Evolutionary conservation across 2,329 filamentous ascomycete genomes (phyloP).

Genomic region (Zasmidium citrigriseum): DNA sequence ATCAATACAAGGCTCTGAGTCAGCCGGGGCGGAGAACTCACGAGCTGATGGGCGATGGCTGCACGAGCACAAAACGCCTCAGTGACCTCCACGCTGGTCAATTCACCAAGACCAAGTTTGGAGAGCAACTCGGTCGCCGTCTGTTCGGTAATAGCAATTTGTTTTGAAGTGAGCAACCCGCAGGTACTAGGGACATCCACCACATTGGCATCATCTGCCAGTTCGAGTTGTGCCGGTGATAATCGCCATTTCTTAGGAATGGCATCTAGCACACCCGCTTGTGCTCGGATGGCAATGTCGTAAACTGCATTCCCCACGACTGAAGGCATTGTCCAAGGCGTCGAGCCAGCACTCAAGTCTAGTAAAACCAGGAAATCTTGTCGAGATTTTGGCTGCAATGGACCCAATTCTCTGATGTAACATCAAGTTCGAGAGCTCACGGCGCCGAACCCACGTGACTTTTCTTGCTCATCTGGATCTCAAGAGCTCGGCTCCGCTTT

Average conservation of each 20-base stretch:
- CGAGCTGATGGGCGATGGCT: slow-evolving; percentile 3
- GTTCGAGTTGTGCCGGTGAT: neutral
- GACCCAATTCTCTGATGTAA: too few species aligned
- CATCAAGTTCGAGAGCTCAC: too few species aligned
- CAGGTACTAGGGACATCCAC: neutral
- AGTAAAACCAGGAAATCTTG: neutral
- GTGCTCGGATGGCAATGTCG: neutral
- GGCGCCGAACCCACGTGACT: neutral
- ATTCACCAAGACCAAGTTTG: neutral
- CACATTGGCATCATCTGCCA: neutral
- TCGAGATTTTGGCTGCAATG: too few species aligned
- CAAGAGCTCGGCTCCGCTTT: neutral
- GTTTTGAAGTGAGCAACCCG: neutral
- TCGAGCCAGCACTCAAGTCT: neutral
- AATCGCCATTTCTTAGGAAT: neutral
- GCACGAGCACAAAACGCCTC: slow-evolving; percentile 3
- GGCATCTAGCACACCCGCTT: neutral
- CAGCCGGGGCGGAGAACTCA: neutral
- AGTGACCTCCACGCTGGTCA: neutral
- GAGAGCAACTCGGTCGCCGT: neutral
- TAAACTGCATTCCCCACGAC: neutral
- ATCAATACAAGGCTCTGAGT: neutral
- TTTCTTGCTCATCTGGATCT: neutral
- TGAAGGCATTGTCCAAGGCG: neutral
- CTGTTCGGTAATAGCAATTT: slow-evolving; percentile 4